phyloP scores from a whole-genome alignment of 2,329 filamentous ascomycete species.

The Epicoccum nigrum region DNA sequence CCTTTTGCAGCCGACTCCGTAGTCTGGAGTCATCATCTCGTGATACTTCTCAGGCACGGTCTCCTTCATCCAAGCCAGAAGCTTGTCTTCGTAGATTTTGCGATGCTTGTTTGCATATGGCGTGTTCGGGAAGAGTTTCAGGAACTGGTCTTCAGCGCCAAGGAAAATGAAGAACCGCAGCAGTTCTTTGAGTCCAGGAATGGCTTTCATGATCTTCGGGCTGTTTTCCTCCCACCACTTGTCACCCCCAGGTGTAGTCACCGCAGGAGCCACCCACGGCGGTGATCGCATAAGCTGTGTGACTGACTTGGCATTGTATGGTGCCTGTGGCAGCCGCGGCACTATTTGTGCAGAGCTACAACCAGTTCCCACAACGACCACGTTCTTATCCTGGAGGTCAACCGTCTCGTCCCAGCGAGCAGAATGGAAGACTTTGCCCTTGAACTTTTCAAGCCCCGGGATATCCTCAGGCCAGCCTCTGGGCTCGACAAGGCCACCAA shows the following conservation, averaged over 20 bases:
- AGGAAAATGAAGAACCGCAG: constrained; percentile 55
- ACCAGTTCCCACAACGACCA: constrained; percentile 64
- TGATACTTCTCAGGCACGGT: constrained; percentile 65
- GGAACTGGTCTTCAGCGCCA: constrained; percentile 52
- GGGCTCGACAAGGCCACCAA: constrained; percentile 63
- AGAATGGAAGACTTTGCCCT: constrained; percentile 63
- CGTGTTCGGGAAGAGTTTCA: constrained; percentile 55
- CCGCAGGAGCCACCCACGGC: constrained; percentile 60
- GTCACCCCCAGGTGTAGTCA: constrained; percentile 46
- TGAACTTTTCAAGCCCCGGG: constrained; percentile 59
- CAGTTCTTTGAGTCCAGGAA: constrained; percentile 59
- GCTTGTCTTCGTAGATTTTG: constrained; percentile 50
- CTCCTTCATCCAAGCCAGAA: constrained; percentile 55
- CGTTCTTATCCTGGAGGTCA: constrained; percentile 61
- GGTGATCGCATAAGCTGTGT: constrained; percentile 65
- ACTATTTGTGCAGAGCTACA: constrained; percentile 65
- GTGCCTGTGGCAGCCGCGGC: constrained; percentile 55
- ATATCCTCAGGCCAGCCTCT: constrained; percentile 57
- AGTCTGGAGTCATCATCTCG: constrained; percentile 66
- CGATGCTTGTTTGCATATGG: constrained; percentile 48
- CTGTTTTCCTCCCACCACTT: constrained; percentile 56
- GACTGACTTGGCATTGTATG: constrained; percentile 60
- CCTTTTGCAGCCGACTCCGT: constrained; percentile 68
- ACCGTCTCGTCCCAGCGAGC: constrained; percentile 62
- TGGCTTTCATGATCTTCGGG: constrained; percentile 52